Base-by-base conservation (phyloP, 768 basidiomycete species). In the Hortiboletus campestris region DNA sequence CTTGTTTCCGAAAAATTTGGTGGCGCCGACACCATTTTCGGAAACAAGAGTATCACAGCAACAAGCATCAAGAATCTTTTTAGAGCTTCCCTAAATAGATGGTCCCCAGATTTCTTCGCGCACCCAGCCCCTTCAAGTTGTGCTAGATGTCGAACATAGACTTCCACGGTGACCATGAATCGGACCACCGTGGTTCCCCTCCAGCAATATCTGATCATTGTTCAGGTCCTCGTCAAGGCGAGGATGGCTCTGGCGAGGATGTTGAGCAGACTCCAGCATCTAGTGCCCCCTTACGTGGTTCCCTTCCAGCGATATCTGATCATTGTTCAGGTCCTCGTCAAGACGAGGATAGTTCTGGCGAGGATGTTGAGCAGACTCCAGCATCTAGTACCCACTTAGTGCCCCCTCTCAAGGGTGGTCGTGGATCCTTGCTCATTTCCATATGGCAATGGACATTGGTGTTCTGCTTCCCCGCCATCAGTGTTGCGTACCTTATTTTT, bases 401-500 rank as follows among this genome's bases (percentile, higher is more conserved):
- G 3, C 13, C 41, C 35, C 16, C 44, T 39, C 7, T 14, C 28
- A 10, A 28, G 3, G 41, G 11, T 34, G 22, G 38, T n/a, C 38
- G 17, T 22, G 29, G 7, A 44, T 20, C 40, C 16, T 35, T 28
- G 7, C 29, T 63, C 41, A 22, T 28, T 36, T 46, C 38, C 22
- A 4, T 31, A n/a, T 55, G 46, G 53, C 41, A 53, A 47, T 55
- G 56, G 60, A 32, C 36, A 34, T 14, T 41, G 38, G n/a, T 53
- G 10, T 3, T 62, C 22, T 10, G 62, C 2, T 43, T 31, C 17
- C 53, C 56, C 11, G 10, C n/a, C 6, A 40, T 63, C 5, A 53
- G 34, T 12, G 34, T 55, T 16, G 53, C 48, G 1, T 63, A 62
- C 22, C 61, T 63, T 44, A 19, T 44, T 4, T 62, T 63, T 34